Base-by-base conservation (phyloP, 1,139 yeast genomes). In the Suhomyces yuchorum region DNA sequence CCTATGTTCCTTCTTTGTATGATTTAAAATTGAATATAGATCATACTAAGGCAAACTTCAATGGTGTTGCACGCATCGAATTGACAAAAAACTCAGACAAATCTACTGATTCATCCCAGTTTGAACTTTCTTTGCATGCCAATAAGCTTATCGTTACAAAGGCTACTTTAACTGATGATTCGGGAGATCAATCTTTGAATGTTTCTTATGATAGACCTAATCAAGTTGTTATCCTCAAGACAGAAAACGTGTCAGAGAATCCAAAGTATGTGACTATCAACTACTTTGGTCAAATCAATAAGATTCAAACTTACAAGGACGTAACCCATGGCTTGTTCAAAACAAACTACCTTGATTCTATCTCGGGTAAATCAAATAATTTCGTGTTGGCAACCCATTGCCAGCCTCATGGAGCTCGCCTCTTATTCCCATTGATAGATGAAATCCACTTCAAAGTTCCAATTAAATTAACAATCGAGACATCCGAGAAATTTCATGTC, bases 311-410 rank as follows among this genome's bases (percentile, higher is more conserved):
- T 0, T 81, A 68, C 57, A 66, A 70, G 39, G 89, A 85, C 56
- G 64, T 64, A 41, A 85, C 91, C 1, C 71, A 66, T 43, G 93
- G 93, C n/a, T 64, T 85, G 2, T 85, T 84, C 72, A 82, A 81
- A 56, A 82, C 89, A 1, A 82, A 83, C 57, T 83, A 82, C 58
- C 70, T 75, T 48, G 82, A 79, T 54, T 69, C 75, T 4, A 62
- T 70, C 18, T 67, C 77, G 2, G 83, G 84, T 11, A 69, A 63
- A 28, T 67, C 84, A 1, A 62, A 67, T 49, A 77, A 80, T 51
- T 75, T 67, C 49, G 66, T 85, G 14, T 60, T 85, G 37, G 83
- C 90, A 0, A 84, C 93, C 1, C 92, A 87, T 58, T 75, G 82
- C 37, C 92, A 85, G 60, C 91, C 93, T 0, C 73, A 75, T 28